Percentiles rank a stretch among this genome's conserved stretches.
Conservation (phyloP, 2,329 filamentous ascomycete genomes). For the Hypoxylon sp. region DNA sequence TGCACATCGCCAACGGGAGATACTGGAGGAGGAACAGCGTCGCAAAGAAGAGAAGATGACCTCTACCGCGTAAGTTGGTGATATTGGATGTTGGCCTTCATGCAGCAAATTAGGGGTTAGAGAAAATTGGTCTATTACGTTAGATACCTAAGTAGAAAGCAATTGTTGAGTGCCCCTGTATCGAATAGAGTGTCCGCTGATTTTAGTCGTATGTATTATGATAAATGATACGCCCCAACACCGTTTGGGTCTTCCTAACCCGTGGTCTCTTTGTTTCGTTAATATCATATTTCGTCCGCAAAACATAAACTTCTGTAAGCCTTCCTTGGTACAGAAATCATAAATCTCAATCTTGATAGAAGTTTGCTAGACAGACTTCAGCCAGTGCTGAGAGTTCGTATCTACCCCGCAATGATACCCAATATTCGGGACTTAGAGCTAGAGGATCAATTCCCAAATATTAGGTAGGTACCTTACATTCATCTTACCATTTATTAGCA, state of each 20-base stretch:
- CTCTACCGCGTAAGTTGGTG: conserved; percentile 10
- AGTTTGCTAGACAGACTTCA: not conserved
- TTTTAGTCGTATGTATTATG: not conserved
- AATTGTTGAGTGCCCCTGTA: not conserved
- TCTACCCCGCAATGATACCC: not conserved
- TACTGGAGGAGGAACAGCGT: conserved; percentile 71
- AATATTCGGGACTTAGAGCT: not conserved
- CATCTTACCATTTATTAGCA: too few relatives aligned
- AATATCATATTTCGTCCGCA: not conserved
- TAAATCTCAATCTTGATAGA: not conserved
- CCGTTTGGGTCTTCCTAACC: not conserved
- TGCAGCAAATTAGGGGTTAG: not conserved
- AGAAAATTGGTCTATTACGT: conserved; percentile 2
- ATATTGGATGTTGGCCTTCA: conserved; percentile 1
- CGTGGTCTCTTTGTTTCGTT: not conserved
- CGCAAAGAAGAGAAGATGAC: conserved; percentile 61
- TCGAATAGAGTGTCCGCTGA: conserved; percentile 1
- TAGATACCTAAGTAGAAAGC: not conserved
- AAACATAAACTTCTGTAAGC: too few relatives aligned
- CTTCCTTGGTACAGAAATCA: not conserved
- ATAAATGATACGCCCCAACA: not conserved
- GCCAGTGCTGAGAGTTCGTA: not conserved
- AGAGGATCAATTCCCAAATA: not conserved
- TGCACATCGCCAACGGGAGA: conserved; percentile 72
- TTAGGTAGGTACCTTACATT: not conserved